A percentile compares a stretch with the other conserved stretches of the same genome.
Conservation (phyloP, 208 protist species). For the Borovskyia barvae region DNA sequence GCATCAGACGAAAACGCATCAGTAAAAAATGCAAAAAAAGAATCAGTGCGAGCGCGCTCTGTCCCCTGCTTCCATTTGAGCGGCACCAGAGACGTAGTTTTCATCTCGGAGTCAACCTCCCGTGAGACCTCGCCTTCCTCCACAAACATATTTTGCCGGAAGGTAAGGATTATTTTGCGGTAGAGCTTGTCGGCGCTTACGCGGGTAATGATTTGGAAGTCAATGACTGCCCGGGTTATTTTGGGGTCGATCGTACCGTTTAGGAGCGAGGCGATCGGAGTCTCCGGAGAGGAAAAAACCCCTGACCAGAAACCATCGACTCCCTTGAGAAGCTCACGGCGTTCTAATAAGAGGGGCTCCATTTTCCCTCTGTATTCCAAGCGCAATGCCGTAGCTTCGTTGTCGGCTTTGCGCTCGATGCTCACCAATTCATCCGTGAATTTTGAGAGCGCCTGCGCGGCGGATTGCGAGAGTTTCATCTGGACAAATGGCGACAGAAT, state of each 20-base stretch:
- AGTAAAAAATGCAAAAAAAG: slow-evolving; percentile 77
- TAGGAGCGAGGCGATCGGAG: slow-evolving; percentile 41
- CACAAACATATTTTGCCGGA: slow-evolving; percentile 72
- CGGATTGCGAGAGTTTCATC: slow-evolving; percentile 26
- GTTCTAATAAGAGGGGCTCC: slow-evolving; percentile 57
- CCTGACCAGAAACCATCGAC: slow-evolving; percentile 65
- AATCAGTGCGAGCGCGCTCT: slow-evolving; percentile 58
- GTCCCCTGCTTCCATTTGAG: slow-evolving; percentile 80
- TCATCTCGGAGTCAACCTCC: slow-evolving; percentile 45
- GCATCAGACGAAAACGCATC: slow-evolving; percentile 12
- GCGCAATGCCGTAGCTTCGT: slow-evolving; percentile 13
- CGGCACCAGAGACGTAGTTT: slow-evolving; percentile 48
- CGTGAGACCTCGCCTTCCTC: slow-evolving; percentile 59
- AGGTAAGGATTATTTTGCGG: slow-evolving; percentile 47
- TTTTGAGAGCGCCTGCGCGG: slow-evolving; percentile 25
- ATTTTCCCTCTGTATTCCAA: slow-evolving; percentile 49
- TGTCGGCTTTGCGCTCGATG: slow-evolving; percentile 38
- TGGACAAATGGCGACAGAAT: neutral
- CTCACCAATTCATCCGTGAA: slow-evolving; percentile 35
- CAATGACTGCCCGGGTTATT: slow-evolving; percentile 63
- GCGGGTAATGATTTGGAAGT: slow-evolving; percentile 49
- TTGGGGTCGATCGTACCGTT: slow-evolving; percentile 83
- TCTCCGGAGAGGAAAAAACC: slow-evolving; percentile 35
- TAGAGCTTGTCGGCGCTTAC: slow-evolving; percentile 38
- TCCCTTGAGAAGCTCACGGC: slow-evolving; percentile 37